Base-by-base conservation (phyloP, 2,329 filamentous ascomycete genomes). In the Fusarium musae region DNA sequence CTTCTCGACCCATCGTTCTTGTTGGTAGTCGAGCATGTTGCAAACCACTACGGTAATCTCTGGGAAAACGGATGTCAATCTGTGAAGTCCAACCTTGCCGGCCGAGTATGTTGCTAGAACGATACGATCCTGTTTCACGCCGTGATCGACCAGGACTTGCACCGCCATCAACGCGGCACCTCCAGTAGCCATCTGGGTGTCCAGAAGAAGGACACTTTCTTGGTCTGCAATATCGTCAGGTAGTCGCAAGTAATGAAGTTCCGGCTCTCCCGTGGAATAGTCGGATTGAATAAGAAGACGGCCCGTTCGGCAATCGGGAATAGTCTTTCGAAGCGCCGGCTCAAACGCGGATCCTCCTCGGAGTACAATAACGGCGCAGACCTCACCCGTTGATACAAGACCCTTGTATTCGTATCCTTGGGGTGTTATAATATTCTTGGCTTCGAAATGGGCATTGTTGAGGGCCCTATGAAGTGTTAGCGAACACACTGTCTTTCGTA, bases 21-120 rank as follows among this genome's bases (percentile, higher is more conserved):
- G 94, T 70, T 92, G 90, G 75, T 97, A 94, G 62, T 92, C 89
- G 34, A 95, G 91, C 78, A 97, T 88, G 69, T 92, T 92, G 74
- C 93, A 94, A 34, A 97, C 92, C 23, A 98, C 94, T 23, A 97
- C 93, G 59, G 92, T 93, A 54, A 98, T 92, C 9, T 92, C 91
- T 0, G 96, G 95, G 78, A 96, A 99, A 6, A 97, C 96, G 64
- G 92, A 94, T 69, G 94, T 93, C 77, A 99, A 84, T 72, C 96
- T 88, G 79, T 96, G 94, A 70, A 98, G 81, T 2, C 95, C 96
- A 76, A 93, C 90, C 73, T 91, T 91, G 13, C 96, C 96, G 7
- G 95, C 96, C 73, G 94, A 93, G 80, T 97, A 98, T 7, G 96
- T 97, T 43, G 97, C 95, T 80, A 98, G 92, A 39, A 98, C 93